These are phyloP conservation scores for Phytophthora pisi DNA, from an alignment of 352 stramenopile genomes.

Conservation along the genomic window DNA sequence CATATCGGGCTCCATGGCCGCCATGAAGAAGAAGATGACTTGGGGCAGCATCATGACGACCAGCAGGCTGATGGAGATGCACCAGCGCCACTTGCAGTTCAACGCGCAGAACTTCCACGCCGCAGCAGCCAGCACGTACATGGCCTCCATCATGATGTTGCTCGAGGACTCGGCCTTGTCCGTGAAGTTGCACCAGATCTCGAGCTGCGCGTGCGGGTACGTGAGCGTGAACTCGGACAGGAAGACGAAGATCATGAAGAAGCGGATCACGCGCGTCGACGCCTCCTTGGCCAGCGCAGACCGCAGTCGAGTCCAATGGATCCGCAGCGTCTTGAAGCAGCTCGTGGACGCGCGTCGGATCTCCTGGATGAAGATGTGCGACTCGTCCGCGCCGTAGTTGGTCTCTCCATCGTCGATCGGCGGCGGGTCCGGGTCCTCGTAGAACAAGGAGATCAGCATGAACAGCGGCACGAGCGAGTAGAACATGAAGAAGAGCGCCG, in stretches of 20 bases:
- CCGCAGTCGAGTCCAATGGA: slow-evolving; percentile 36
- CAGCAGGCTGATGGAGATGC: not conserved
- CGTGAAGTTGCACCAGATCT: slow-evolving; percentile 47
- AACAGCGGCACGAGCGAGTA: slow-evolving; percentile 50
- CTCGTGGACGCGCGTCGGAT: slow-evolving; percentile 3
- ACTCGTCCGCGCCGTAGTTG: slow-evolving; percentile 16
- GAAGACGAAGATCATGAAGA: slow-evolving; percentile 66
- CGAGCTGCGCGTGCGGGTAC: slow-evolving; percentile 51
- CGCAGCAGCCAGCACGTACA: slow-evolving; percentile 48
- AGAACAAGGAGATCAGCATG: slow-evolving; percentile 42
- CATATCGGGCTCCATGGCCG: slow-evolving; percentile 22
- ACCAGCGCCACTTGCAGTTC: slow-evolving; percentile 51
- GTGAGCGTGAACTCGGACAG: slow-evolving; percentile 64
- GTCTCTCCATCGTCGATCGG: slow-evolving; percentile 28
- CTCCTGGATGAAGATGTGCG: slow-evolving; percentile 6
- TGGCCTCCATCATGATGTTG: slow-evolving; percentile 52
- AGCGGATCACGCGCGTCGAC: slow-evolving; percentile 52
- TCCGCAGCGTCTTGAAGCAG: slow-evolving; percentile 11
- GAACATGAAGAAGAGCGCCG: slow-evolving; percentile 60
- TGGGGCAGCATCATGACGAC: not conserved
- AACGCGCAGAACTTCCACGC: slow-evolving; percentile 57
- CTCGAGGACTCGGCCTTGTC: slow-evolving; percentile 47
- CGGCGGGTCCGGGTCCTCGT: slow-evolving; percentile 40
- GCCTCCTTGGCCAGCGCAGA: slow-evolving; percentile 41
- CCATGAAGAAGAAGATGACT: slow-evolving; percentile 32